A percentile compares a stretch with the other conserved stretches of the same genome.
Evolutionary conservation across 176 grass and related monocot species (phyloP).

Genomic region (Lolium multiflorum): DNA sequence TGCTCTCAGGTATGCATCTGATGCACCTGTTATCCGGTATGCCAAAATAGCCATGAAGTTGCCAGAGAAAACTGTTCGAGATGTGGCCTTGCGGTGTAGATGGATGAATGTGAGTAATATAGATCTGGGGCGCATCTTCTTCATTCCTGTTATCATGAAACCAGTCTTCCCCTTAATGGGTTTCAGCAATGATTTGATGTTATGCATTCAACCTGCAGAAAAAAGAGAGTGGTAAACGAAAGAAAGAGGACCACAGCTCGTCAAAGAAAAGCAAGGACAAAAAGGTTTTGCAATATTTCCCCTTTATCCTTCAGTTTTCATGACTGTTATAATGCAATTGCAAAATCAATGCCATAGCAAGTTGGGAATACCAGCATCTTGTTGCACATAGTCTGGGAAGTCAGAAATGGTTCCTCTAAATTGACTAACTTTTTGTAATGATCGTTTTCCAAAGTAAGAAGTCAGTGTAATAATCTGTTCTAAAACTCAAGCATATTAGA

Average conservation of each 20-base stretch:
- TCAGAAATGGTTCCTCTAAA: background rate
- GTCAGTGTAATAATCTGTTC: background rate
- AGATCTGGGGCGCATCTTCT: constrained; percentile 25
- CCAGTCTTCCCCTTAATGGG: background rate
- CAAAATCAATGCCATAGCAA: background rate
- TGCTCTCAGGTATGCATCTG: constrained; percentile 77
- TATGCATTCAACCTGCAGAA: constrained; percentile 62
- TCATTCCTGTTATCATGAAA: background rate
- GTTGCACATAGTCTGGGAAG: constrained; percentile 16
- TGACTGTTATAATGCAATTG: background rate
- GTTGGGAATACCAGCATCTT: constrained; percentile 21
- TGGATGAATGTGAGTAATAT: constrained; percentile 85
- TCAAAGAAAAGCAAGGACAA: constrained; percentile 94
- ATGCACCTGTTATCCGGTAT: constrained; percentile 68
- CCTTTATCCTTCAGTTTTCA: background rate
- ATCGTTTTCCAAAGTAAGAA: constrained; percentile 17
- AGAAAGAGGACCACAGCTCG: constrained; percentile 86
- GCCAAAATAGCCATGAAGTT: constrained; percentile 92
- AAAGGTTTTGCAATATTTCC: constrained; percentile 63
- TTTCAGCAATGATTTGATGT: constrained; percentile 38
- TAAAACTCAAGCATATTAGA: background rate
- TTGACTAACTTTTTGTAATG: background rate
- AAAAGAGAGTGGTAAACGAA: constrained; percentile 95
- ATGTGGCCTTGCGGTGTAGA: constrained; percentile 89
- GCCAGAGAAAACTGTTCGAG: constrained; percentile 88